Evolutionary conservation across 2,329 filamentous ascomycete genomes (phyloP).

Genomic region (Hypoxylon sp.): DNA sequence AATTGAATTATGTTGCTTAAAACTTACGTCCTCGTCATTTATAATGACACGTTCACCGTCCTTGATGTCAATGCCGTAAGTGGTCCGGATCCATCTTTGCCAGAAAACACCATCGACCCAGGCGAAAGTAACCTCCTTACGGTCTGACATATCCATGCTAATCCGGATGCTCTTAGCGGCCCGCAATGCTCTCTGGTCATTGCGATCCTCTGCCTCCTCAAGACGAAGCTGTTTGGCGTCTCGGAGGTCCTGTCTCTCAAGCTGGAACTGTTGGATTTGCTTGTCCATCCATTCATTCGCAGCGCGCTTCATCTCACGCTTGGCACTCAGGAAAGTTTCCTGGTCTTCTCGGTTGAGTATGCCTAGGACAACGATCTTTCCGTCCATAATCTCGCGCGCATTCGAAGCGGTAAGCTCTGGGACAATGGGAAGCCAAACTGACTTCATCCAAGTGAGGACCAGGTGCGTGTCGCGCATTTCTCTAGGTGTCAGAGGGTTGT

Average conservation of each 20-base stretch:
- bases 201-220: constrained; percentile 93
- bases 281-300: constrained; percentile 99
- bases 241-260: constrained; percentile 90
- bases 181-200: constrained; percentile 85
- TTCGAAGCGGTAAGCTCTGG: constrained; percentile 93
- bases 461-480: constrained; percentile 90
- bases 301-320: constrained; percentile 92
- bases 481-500: constrained; percentile 82
- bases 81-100: constrained; percentile 96
- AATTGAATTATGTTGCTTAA: background rate
- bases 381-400: constrained; percentile 92
- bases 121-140: constrained; percentile 91
- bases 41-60: constrained; percentile 93
- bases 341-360: constrained; percentile 82
- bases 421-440: constrained; percentile 94
- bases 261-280: constrained; percentile 88
- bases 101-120: constrained; percentile 98
- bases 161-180: constrained; percentile 91
- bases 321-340: constrained; percentile 79
- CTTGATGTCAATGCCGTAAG: constrained; percentile 88
- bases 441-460: constrained; percentile 92
- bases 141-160: constrained; percentile 85
- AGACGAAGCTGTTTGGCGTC: constrained; percentile 95
- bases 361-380: constrained; percentile 92
- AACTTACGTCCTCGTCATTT: constrained; percentile 93